These are phyloP conservation scores for Mortierella polycephala DNA, from an alignment of 371 early-diverging fungal species.

Conservation along the genomic window DNA sequence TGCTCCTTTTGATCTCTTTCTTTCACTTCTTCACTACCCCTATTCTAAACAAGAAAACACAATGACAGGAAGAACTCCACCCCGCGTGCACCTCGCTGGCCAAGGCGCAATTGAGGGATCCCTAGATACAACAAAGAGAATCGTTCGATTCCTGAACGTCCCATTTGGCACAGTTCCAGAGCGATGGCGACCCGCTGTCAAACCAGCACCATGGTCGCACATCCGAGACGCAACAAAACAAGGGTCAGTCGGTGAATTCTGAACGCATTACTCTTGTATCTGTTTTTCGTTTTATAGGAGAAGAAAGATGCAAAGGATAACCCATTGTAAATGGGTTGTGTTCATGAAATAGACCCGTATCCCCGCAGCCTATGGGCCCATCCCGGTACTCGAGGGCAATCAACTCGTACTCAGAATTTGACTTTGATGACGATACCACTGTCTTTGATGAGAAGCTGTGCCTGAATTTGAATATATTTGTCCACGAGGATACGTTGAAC, in stretches of 20 bases:
- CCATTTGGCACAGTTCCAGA: constrained; percentile 26
- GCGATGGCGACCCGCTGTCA: constrained; percentile 37
- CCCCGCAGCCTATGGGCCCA: constrained; percentile 16
- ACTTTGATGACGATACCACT: constrained; percentile 26
- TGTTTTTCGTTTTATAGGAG: no score
- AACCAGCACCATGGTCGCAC: constrained; percentile 40
- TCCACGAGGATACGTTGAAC: constrained; percentile 24
- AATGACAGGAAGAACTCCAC: constrained; percentile 3
- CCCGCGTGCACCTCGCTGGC: constrained; percentile 10
- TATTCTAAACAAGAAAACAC: not conserved
- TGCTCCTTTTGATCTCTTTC: not conserved
- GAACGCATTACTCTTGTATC: not conserved
- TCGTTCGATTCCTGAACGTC: constrained; percentile 31
- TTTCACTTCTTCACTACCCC: not conserved
- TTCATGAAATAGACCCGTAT: constrained; percentile 13
- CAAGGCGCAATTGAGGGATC: constrained; percentile 26
- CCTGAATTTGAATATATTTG: constrained; percentile 51
- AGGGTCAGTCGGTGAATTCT: constrained; percentile 11
- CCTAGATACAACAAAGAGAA: constrained; percentile 4
- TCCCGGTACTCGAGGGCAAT: constrained; percentile 24
- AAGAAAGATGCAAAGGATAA: not conserved
- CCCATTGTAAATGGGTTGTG: not conserved
- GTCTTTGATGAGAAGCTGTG: constrained; percentile 35
- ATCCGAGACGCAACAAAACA: constrained; percentile 37
- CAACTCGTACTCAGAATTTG: constrained; percentile 25